These are phyloP conservation scores for Backusella tuberculispora DNA, from an alignment of 192 early-diverging fungal genomes.

Conservation along the genomic window DNA sequence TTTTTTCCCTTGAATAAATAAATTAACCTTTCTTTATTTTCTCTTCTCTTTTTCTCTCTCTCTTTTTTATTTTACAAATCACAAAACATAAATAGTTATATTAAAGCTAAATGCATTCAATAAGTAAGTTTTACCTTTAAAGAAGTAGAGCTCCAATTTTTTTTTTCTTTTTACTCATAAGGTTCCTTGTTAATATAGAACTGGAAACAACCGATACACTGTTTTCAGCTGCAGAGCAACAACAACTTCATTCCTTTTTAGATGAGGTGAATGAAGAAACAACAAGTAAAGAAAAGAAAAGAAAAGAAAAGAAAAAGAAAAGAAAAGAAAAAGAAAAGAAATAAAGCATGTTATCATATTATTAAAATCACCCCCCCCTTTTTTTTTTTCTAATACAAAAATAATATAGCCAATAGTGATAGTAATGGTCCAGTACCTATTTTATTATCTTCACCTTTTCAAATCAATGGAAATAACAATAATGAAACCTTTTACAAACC, in stretches of 20 bases:
- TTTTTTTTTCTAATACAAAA: too few species aligned
- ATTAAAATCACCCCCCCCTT: neutral
- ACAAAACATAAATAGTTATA: neutral
- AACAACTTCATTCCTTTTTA: slow-evolving; percentile 21
- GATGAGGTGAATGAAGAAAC: slow-evolving; percentile 19
- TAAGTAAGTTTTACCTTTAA: too few species aligned
- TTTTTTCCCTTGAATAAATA: neutral
- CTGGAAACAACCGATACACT: neutral
- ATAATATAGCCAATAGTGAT: neutral
- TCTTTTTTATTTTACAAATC: neutral
- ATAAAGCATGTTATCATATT: neutral
- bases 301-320: neutral
- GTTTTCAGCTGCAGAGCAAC: slow-evolving; percentile 20
- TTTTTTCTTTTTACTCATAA: too few species aligned
- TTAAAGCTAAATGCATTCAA: neutral
- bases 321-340: neutral
- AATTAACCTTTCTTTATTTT: neutral
- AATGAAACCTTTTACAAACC: too few species aligned
- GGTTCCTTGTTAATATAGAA: neutral
- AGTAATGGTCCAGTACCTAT: neutral
- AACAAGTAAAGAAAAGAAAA: neutral
- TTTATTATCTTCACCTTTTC: slow-evolving; percentile 10
- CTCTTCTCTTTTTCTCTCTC: neutral
- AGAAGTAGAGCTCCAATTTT: too few species aligned
- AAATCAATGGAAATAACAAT: neutral